Percentiles rank a stretch among this genome's conserved stretches.
These are phyloP conservation scores for Bathelium albidoporum DNA, from an alignment of 495 filamentous ascomycete species.

Conservation along the genomic window DNA sequence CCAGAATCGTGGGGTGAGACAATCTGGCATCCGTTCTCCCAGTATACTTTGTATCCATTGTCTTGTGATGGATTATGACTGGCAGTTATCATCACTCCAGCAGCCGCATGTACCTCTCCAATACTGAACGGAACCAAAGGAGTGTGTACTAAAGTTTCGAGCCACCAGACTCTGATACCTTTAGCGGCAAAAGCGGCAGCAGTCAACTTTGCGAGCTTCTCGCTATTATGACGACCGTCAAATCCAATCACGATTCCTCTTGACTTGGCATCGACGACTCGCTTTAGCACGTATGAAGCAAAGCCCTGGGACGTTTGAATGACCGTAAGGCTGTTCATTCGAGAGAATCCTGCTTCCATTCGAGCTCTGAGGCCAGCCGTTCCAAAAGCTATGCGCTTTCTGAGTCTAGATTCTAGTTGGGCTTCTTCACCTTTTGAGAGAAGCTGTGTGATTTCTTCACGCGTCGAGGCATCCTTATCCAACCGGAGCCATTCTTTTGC, in stretches of 20 bases:
- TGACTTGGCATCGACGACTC: constrained; percentile 27
- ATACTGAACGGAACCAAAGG: constrained; percentile 63
- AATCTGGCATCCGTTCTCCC: constrained; percentile 60
- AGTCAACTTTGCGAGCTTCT: constrained; percentile 52
- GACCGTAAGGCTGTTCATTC: constrained; percentile 59
- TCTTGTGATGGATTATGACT: constrained; percentile 62
- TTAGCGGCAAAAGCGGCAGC: constrained; percentile 54
- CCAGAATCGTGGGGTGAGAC: constrained; percentile 53
- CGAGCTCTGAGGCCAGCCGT: constrained; percentile 59
- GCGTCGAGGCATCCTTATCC: constrained; percentile 51
- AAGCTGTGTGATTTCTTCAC: constrained; percentile 49
- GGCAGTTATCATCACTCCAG: constrained; percentile 65
- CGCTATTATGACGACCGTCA: constrained; percentile 59
- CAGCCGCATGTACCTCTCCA: constrained; percentile 43
- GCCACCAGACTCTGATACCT: constrained; percentile 53
- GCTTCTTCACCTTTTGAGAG: constrained; percentile 36
- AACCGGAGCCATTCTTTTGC: constrained; percentile 50
- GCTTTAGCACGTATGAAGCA: constrained; percentile 47
- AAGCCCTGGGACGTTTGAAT: constrained; percentile 66
- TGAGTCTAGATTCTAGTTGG: constrained; percentile 49
- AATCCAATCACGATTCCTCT: constrained; percentile 53
- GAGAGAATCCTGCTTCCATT: constrained; percentile 62
- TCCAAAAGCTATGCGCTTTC: constrained; percentile 54
- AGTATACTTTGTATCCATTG: constrained; percentile 70
- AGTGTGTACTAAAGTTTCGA: constrained; percentile 46